phyloP scores from a whole-genome alignment of 2,329 filamentous ascomycete genomes.

The Aschersonia sp. region DNA sequence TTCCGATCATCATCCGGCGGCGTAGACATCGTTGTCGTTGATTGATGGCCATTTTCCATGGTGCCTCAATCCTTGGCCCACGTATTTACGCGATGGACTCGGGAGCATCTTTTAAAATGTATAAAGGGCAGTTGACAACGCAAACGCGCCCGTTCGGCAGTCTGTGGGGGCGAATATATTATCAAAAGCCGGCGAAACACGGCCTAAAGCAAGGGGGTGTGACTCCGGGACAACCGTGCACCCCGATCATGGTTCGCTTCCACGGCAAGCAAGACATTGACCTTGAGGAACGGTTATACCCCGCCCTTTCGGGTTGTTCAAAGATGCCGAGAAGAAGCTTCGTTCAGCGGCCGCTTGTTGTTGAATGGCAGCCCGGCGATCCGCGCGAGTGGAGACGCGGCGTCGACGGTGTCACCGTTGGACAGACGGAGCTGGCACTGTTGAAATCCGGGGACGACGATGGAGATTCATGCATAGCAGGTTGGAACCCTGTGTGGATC shows the following conservation, averaged over 20 bases:
- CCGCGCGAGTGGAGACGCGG: neutral
- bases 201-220: neutral
- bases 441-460: neutral
- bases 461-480: neutral
- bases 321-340: neutral
- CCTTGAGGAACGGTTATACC: neutral
- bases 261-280: neutral
- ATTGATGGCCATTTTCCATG: neutral
- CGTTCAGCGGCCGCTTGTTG: neutral
- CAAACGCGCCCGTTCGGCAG: neutral
- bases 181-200: neutral
- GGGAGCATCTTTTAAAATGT: neutral
- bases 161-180: neutral
- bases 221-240: neutral
- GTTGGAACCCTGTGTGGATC: neutral
- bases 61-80: neutral
- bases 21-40: neutral
- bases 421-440: neutral
- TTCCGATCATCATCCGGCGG: neutral
- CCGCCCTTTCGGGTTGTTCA: neutral
- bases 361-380: neutral
- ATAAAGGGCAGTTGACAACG: too few species aligned
- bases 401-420: neutral
- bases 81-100: neutral
- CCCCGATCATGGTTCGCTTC: neutral